Percentiles rank a stretch among this genome's conserved stretches.
These are phyloP conservation scores for Acanthamoeba royreba DNA, from an alignment of 208 protist genomes.

Conservation along the genomic window DNA sequence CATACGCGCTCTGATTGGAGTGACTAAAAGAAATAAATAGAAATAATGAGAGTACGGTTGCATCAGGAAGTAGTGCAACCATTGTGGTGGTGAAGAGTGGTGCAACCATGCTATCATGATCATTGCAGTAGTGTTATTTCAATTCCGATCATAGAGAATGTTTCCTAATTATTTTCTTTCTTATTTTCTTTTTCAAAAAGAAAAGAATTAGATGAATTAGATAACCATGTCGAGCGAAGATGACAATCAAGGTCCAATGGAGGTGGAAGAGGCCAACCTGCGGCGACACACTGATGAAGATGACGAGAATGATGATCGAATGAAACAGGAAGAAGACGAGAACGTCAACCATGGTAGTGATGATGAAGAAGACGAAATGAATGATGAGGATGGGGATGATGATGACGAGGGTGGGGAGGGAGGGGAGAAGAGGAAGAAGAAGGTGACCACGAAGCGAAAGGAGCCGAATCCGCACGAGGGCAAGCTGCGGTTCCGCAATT, in stretches of 20 bases:
- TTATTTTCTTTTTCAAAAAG: not conserved
- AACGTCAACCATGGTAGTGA: not conserved
- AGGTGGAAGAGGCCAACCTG: not conserved
- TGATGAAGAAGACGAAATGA: not conserved
- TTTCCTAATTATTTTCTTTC: not conserved
- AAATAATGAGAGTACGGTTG: too few relatives aligned
- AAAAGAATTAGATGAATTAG: not conserved
- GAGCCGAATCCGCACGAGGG: not conserved
- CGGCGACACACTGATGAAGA: not conserved
- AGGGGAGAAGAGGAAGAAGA: conserved; percentile 2
- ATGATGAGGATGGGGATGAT: not conserved
- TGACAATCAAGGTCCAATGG: not conserved
- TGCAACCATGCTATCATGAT: too few relatives aligned
- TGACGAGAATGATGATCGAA: not conserved
- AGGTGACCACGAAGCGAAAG: not conserved
- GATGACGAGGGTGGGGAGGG: not conserved
- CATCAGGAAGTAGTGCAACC: too few relatives aligned
- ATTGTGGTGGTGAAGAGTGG: too few relatives aligned
- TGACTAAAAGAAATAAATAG: too few relatives aligned
- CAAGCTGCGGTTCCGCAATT: not conserved
- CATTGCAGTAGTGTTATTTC: too few relatives aligned
- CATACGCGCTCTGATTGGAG: too few relatives aligned
- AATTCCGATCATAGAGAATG: too few relatives aligned
- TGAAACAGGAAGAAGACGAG: not conserved
- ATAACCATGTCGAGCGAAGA: not conserved